Base-by-base conservation (phyloP, 2,329 filamentous ascomycete genomes). In the Exophiala sp. region DNA sequence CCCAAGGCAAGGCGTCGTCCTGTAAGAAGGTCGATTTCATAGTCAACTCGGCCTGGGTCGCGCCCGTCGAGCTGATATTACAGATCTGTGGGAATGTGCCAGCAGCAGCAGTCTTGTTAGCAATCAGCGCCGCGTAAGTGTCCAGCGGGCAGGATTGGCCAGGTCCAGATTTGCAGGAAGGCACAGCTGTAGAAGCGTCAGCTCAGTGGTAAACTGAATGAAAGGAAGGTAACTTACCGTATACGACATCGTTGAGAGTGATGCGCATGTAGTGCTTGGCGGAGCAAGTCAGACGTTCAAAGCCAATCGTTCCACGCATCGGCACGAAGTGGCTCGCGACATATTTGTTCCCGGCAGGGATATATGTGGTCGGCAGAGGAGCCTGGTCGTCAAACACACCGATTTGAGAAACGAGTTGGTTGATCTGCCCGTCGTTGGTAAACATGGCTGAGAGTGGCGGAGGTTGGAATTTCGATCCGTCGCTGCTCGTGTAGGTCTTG, bases 351-450 rank as follows among this genome's bases (percentile, higher is more conserved):
- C 74, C 61, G 3, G 72, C 65, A 5, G 78, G 71, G 21, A 78
- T 78, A 20, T 67, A 65, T 2, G 73, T 75, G 1, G 72, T 67
- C 0, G 78, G 71, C 0, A 86, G 72, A 2, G 72, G 65, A 2
- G 68, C 62, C 61, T 86, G 76, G 7, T 73, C 69, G 56, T 86
- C 83, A 59, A 84, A 86, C 0, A 86, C 75, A 1, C 84, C 85
- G n/a, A 78, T 77, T 5, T 77, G 75, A 2, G 80, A 76, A 1
- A 79, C 76, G 6, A 87, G 70, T 67, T 87, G 78, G 47, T 78
- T 82, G 44, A 87, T 75, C 63, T 87, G 84, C 1, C 83, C 83
- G 62, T 88, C 85, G 55, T 87, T 86, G 38, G 83, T 70, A 65
- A 88, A 87, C 0, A 75, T 75, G 46, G 82, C 78, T 7, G 85